Evolutionary conservation across 495 filamentous ascomycete genomes (phyloP).

Genomic region (Podospora appendiculata): DNA sequence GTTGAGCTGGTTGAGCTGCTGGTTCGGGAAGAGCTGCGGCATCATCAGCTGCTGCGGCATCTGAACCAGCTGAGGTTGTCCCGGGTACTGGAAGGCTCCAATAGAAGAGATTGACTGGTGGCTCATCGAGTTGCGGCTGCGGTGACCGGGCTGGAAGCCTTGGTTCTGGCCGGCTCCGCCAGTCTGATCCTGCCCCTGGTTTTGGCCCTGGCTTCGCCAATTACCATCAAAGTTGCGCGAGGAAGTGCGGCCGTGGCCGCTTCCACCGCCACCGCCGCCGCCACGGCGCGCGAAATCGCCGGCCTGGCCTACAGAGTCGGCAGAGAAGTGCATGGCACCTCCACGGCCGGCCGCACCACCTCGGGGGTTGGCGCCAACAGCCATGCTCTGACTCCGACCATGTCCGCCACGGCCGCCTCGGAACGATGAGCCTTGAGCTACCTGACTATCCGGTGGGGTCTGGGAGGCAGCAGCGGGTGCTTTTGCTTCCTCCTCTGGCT

Average conservation of each 20-base stretch:
- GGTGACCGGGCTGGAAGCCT: conserved; percentile 90
- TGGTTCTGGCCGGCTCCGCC: conserved; percentile 56
- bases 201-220: conserved; percentile 84
- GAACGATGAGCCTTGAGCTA: conserved; percentile 39
- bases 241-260: conserved; percentile 63
- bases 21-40: conserved; percentile 70
- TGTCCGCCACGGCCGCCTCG: conserved; percentile 45
- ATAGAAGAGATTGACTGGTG: conserved; percentile 75
- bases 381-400: conserved; percentile 57
- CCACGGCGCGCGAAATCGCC: conserved; percentile 65
- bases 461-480: conserved; percentile 32
- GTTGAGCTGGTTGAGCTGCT: conserved; percentile 85
- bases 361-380: conserved; percentile 45
- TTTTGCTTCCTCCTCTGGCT: conserved; percentile 45
- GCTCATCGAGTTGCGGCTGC: conserved; percentile 72
- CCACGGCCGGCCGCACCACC: conserved; percentile 34
- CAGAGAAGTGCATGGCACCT: conserved; percentile 20
- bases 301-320: conserved; percentile 25
- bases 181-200: conserved; percentile 45
- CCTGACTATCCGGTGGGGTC: conserved; percentile 36
- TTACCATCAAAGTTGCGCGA: conserved; percentile 97
- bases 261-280: conserved; percentile 38
- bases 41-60: conserved; percentile 72
- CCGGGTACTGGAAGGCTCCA: conserved; percentile 82
- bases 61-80: conserved; percentile 87